Evolutionary conservation across 2,329 filamentous ascomycete genomes (phyloP), one percentile per base, ranked within the genome.

Genomic region (Hysterium pulicare): DNA sequence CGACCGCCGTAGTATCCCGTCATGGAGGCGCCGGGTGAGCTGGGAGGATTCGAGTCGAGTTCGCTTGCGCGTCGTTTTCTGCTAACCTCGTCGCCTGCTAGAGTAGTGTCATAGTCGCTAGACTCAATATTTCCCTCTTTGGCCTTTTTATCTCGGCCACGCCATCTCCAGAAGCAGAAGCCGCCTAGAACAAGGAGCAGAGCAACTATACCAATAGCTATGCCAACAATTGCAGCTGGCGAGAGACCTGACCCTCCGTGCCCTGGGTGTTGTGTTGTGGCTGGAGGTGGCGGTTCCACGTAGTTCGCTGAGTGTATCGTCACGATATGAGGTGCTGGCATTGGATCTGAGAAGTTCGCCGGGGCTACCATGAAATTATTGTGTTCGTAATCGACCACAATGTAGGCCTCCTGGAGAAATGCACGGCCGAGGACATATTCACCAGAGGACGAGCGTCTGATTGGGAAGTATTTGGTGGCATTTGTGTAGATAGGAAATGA

Each of bases 371-470:
- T 61, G 34, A 68, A 67, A 36, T 61, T 63, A 8, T 40, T n/a
- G 2, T 53, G 50, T 19, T 67, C 62, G 37, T 67, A 67, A 40
- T 69, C 62, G 11, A 66, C 64, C 23, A 64, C 37, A 2, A 69
- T 41, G 26, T 69, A 68, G 1, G 66, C 57, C 43, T 68, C 64
- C 38, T 69, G 66, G 0, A 69, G 40, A 21, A 69, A 61, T 0
- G 64, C 53, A 2, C 66, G 61, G 1, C 66, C 66, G 1, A 69
- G 44, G 3, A 64, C 54, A 19, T 42, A 58, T 0, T 48, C 17
- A 0, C 57, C 57, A 15, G 53, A 52, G 2, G 43, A 42, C 0
- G 62, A 59, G 20, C 49, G 57, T 35, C 50, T 58, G 38, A 67
- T 55, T 0, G 64, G 61, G 28, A 67, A 62, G 21, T 64, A 67